A percentile compares a stretch with the other conserved stretches of the same genome.
Evolutionary conservation across 2,329 filamentous ascomycete species (phyloP).

Genomic region (Colletotrichum abscissum): DNA sequence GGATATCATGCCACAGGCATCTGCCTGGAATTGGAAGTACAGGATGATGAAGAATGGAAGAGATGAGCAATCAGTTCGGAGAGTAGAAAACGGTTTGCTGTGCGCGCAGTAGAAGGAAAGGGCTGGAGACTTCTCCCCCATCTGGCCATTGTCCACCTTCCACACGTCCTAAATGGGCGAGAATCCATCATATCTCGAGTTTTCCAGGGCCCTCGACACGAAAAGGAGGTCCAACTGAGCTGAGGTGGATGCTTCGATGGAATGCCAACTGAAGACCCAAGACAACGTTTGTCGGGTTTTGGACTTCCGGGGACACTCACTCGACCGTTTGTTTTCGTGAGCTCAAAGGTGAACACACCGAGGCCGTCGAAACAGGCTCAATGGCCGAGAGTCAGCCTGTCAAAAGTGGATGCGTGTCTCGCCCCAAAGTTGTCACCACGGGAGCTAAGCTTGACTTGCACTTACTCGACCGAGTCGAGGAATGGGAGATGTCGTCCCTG

Average conservation of each 20-base stretch:
- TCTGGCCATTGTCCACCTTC: not conserved
- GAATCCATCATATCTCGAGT: not conserved
- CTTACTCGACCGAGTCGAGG: not conserved
- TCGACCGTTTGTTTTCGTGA: not conserved
- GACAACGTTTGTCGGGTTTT: constrained; percentile 14
- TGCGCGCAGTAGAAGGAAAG: not conserved
- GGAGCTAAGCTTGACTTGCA: not conserved
- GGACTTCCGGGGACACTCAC: constrained; percentile 1
- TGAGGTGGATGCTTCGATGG: not conserved
- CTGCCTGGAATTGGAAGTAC: not conserved
- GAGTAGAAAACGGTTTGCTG: not conserved
- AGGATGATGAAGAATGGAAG: not conserved
- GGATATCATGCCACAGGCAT: not conserved
- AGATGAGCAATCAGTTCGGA: not conserved
- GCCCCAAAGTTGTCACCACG: constrained; percentile 7
- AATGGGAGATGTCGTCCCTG: not conserved
- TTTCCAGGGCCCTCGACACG: not conserved
- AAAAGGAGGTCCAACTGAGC: not conserved
- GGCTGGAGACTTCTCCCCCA: not conserved
- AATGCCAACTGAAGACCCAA: not conserved
- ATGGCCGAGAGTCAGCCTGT: constrained; percentile 7
- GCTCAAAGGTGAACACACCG: not conserved
- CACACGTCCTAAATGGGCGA: not conserved
- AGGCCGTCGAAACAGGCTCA: constrained; percentile 14
- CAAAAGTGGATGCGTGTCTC: constrained; percentile 8